Evolutionary conservation across 2,329 filamentous ascomycete species (phyloP), one percentile per base, ranked within the genome.

Genomic region (Tolypocladium amazonense): DNA sequence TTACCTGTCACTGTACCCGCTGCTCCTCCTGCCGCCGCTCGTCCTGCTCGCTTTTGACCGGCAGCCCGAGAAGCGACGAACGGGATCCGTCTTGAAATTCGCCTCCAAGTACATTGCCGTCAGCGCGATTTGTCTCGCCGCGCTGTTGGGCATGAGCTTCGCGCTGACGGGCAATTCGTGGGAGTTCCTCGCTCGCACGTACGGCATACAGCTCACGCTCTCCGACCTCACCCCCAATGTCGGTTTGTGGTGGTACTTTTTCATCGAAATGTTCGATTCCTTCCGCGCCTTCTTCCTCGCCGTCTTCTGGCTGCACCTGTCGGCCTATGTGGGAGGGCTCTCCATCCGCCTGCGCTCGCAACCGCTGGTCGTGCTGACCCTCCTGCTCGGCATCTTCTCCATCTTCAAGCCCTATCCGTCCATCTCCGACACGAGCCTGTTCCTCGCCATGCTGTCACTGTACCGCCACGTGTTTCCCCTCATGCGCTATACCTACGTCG

Each of bases 201-300:
- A 99, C 74, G 92, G 93, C 66, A 90, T 96, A 55, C 92, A 96
- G 67, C 81, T 99, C 43, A 86, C 94, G 1, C 83, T 99, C 3
- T 90, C 92, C 11, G 94, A 99, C 70, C 81, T 99, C 47, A 95
- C 93, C 0, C 94, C 94, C 15, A 99, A 97, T 65, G 89, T 95
- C 37, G 94, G 94, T 1, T 80, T 99, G 1, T 99, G 94, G 94
- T 99, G 94, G 94, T 99, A 99, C 75, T 99, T 99, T 76, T 97
- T 99, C 71, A 96, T 95, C 66, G 93, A 99, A 72, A 99, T 99
- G 86, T 99, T 99, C 72, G 94, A 99, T 75, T 93, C 92, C 1
- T 99, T 99, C 81, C 85, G 94, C 45, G 88, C 89, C 66, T 99
- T 99, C 80, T 99, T 97, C 80, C 83, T 99, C 3, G 94, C 90